Percentiles rank a stretch among this genome's conserved stretches.
Evolutionary conservation across 768 basidiomycete genomes (phyloP).

Genomic region (Galerina sulciceps): DNA sequence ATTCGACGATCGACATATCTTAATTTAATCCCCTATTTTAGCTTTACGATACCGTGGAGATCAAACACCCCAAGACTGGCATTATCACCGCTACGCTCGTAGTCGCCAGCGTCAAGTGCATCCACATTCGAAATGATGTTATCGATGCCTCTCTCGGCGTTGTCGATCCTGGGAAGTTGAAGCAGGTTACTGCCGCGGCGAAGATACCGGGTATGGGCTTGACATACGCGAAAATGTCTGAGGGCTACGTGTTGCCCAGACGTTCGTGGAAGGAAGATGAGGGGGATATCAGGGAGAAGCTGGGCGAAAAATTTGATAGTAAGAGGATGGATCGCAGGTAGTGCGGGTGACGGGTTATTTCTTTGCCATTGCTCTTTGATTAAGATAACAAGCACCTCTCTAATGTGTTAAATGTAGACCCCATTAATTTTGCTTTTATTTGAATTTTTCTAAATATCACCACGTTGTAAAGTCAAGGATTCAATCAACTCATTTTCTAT

Average conservation of each 20-base stretch:
- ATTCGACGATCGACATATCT: slow-evolving; percentile 30
- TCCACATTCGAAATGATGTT: slow-evolving; percentile 62
- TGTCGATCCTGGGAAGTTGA: too few relatives aligned
- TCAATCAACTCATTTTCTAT: too few relatives aligned
- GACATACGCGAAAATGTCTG: slow-evolving; percentile 36
- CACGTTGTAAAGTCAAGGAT: too few relatives aligned
- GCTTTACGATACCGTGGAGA: slow-evolving; percentile 48
- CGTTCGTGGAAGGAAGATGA: slow-evolving; percentile 34
- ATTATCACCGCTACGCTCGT: slow-evolving; percentile 44
- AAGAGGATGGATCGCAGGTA: background rate
- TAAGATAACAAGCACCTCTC: too few relatives aligned
- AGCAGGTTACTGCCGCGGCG: background rate
- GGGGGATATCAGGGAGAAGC: slow-evolving; percentile 61
- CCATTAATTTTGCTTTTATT: too few relatives aligned
- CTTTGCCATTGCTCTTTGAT: too few relatives aligned
- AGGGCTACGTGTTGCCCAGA: too few relatives aligned
- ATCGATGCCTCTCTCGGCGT: slow-evolving; percentile 20
- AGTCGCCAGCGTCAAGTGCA: slow-evolving; percentile 56
- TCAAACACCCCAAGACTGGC: slow-evolving; percentile 41
- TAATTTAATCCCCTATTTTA: slow-evolving; percentile 23
- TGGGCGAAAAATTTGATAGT: slow-evolving; percentile 26
- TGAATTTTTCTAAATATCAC: too few relatives aligned
- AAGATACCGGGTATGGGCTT: slow-evolving; percentile 20
- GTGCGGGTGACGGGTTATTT: too few relatives aligned
- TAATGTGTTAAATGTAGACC: too few relatives aligned